A percentile compares a stretch with the other conserved stretches of the same genome.
Evolutionary conservation across 805 yeast genomes (phyloP).

Genomic region (Yamadazyma sp.): DNA sequence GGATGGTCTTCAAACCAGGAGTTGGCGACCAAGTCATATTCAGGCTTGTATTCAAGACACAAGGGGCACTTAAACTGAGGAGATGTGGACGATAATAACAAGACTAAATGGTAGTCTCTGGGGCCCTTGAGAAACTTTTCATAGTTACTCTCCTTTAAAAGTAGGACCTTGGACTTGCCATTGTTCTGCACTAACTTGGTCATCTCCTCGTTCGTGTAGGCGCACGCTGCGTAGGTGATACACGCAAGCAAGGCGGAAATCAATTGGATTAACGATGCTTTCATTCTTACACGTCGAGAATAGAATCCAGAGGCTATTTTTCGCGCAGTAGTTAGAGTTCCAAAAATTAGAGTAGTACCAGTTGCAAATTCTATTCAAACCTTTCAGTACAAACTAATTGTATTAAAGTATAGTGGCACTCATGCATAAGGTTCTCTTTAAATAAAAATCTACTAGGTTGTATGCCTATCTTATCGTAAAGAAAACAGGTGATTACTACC

Average conservation of each 20-base stretch:
- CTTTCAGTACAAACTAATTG: no score
- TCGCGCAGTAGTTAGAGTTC: no score
- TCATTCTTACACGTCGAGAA: slow-evolving; percentile 10
- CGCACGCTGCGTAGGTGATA: slow-evolving; percentile 12
- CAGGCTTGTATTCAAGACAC: slow-evolving; percentile 71
- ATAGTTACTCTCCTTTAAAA: slow-evolving; percentile 60
- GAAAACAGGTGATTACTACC: slow-evolving; percentile 24
- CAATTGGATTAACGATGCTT: slow-evolving; percentile 7
- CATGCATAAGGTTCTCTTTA: no score
- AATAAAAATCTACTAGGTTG: no score
- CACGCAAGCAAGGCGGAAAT: slow-evolving; percentile 3
- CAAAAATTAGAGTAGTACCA: no score
- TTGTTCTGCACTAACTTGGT: slow-evolving; percentile 17
- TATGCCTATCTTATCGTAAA: not conserved
- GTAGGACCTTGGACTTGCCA: slow-evolving; percentile 19
- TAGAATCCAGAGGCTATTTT: no score
- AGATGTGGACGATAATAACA: slow-evolving; percentile 71
- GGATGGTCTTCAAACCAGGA: slow-evolving; percentile 61
- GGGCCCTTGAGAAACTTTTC: slow-evolving; percentile 57
- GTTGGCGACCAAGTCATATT: slow-evolving; percentile 55
- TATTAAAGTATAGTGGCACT: no score
- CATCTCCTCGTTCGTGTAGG: slow-evolving; percentile 25
- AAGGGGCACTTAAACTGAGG: slow-evolving; percentile 73
- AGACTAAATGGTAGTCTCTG: slow-evolving; percentile 66
- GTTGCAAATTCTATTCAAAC: no score